Base-by-base conservation (phyloP, 306 rosid genomes). In the Phaseolus lunatus region DNA sequence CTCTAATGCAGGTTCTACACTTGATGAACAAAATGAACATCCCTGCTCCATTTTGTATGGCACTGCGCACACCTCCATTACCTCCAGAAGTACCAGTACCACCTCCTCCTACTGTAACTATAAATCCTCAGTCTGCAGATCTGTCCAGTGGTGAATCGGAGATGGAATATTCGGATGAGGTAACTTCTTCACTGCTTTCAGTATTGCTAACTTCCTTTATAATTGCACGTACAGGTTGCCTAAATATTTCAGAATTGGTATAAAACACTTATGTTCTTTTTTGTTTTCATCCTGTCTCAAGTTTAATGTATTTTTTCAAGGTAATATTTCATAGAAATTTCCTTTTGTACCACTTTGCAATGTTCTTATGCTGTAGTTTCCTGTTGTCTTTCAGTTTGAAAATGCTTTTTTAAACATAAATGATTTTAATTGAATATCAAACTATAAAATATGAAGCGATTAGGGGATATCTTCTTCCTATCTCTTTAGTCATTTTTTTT, bases 11-110 rank as follows among this genome's bases (percentile, higher is more conserved):
- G 97, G 98, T 94, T 81, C 85, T 95, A 74, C 98, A 95, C 85
- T 83, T 95, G 82, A 95, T 95, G 98, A 95, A 95, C 88, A 95
- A 92, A 89, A 92, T 95, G 98, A 89, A 90, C 82, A 92, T 95
- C 75, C 98, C 98, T 23, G 91, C 98, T 78, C 98, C 98, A 27
- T 95, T 95, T 85, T 91, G 96, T 12, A 88, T 92, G 92, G 97
- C 96, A 65, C 89, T 95, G 75, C 98, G 97, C 64, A 89, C 95
- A 68, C 98, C 98, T 61, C 98, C 98, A 29, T 87, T 95, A 44
- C 98, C 98, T 75, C 91, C 93, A 29, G 84, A 85, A 72, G 88
- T 63, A 45, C 93, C 93, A 27, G 82, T 81, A 50, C 91, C 87
- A 9, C 83, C 84, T 22, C 83, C 89, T 24, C 89, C 90, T 65